Conservation (phyloP, 768 basidiomycete genomes). For the Rhodotorula paludigena region DNA sequence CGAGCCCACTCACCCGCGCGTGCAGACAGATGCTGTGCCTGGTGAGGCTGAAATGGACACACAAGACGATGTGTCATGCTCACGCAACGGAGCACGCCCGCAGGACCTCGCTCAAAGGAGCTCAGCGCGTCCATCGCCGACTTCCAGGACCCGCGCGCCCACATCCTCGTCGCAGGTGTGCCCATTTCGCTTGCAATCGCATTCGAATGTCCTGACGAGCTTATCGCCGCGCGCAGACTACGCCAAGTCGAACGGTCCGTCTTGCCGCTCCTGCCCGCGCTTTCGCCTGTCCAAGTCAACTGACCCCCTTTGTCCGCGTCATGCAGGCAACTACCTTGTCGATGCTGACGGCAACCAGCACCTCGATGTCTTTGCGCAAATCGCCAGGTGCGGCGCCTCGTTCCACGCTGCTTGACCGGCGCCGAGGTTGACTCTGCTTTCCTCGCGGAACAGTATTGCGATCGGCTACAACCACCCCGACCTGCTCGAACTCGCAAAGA, state of each 20-base stretch:
- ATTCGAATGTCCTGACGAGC: background rate
- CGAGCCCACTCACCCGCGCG: slow-evolving; percentile 1
- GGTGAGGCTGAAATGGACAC: background rate
- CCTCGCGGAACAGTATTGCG: slow-evolving; percentile 44
- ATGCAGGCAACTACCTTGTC: slow-evolving; percentile 47
- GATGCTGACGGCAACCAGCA: slow-evolving; percentile 51
- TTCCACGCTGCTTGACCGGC: background rate
- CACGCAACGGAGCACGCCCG: too few species aligned
- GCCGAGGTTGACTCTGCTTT: background rate
- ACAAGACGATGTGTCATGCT: background rate
- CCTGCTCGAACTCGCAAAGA: slow-evolving; percentile 44
- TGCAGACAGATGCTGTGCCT: slow-evolving; percentile 7
- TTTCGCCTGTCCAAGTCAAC: too few species aligned
- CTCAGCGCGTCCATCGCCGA: slow-evolving; percentile 26
- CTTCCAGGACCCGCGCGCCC: slow-evolving; percentile 45
- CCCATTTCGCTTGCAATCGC: background rate
- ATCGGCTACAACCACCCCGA: slow-evolving; percentile 48
- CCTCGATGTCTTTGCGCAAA: slow-evolving; percentile 50
- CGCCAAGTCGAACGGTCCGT: slow-evolving; percentile 1
- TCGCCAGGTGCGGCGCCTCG: slow-evolving; percentile 25
- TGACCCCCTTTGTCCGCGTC: background rate
- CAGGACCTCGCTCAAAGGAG: background rate
- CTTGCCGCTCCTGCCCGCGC: background rate
- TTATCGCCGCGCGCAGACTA: background rate
- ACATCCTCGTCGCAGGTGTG: slow-evolving; percentile 41